A percentile compares a stretch with the other conserved stretches of the same genome.
phyloP scores from a whole-genome alignment of 192 early-diverging fungal species.

The Coemansia sp. region DNA sequence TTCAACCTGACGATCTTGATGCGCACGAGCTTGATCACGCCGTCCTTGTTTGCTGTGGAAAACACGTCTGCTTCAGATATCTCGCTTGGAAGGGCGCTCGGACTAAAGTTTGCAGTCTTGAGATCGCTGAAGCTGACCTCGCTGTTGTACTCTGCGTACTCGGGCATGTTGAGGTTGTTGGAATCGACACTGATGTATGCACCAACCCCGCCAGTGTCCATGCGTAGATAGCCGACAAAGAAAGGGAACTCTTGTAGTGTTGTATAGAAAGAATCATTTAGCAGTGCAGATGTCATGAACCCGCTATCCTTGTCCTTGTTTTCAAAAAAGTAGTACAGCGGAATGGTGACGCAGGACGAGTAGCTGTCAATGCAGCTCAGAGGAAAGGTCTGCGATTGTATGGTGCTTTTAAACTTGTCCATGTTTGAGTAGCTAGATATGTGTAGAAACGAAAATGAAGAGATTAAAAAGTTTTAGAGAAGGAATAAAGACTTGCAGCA shows the following conservation, averaged over 20 bases:
- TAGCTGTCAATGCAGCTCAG: slow-evolving; percentile 12
- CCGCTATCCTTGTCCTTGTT: slow-evolving; percentile 3
- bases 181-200: slow-evolving; percentile 6
- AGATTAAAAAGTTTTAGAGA: not conserved
- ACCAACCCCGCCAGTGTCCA: not conserved
- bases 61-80: not conserved
- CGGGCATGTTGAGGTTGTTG: slow-evolving; percentile 31
- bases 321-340: slow-evolving; percentile 16
- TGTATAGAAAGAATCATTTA: slow-evolving; percentile 22
- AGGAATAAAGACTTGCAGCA: not conserved
- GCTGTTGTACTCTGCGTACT: slow-evolving; percentile 21
- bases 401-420: not conserved
- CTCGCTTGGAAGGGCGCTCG: slow-evolving; percentile 5
- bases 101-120: slow-evolving; percentile 6
- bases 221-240: slow-evolving; percentile 13
- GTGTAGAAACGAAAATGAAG: not conserved
- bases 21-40: slow-evolving; percentile 8
- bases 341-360: slow-evolving; percentile 15
- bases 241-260: slow-evolving; percentile 22
- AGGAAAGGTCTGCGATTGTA: slow-evolving; percentile 9
- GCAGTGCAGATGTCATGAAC: slow-evolving; percentile 22
- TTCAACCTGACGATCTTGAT: slow-evolving; percentile 13
- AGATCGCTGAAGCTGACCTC: slow-evolving; percentile 9
- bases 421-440: not conserved
- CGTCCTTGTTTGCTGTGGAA: not conserved